A percentile compares a stretch with the other conserved stretches of the same genome.
Evolutionary conservation across 495 filamentous ascomycete species (phyloP).

Genomic region (Talaromyces wortmannii): DNA sequence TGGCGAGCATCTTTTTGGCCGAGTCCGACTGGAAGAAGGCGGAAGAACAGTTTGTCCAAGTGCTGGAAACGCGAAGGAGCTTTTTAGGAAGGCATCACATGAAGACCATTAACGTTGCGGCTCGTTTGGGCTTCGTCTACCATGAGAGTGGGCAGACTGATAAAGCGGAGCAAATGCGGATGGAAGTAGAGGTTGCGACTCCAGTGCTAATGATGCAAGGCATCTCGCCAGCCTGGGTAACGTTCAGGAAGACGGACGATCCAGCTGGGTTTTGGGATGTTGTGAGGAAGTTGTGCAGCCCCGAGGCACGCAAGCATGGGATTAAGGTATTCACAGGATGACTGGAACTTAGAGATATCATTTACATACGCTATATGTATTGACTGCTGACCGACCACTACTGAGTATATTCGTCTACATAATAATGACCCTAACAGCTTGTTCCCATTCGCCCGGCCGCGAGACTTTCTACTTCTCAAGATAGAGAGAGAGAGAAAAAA

Average conservation of each 20-base stretch:
- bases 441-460: no score
- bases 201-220: not conserved
- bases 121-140: not conserved
- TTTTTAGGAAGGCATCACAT: not conserved
- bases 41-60: conserved; percentile 1
- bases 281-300: not conserved
- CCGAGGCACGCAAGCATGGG: not conserved
- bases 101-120: not conserved
- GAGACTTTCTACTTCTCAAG: no score
- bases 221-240: not conserved
- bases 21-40: conserved; percentile 2
- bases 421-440: no score
- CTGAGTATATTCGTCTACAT: no score
- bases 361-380: no score
- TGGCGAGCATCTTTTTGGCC: not conserved
- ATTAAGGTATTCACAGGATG: not conserved
- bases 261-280: not conserved
- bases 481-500: no score
- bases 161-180: not conserved
- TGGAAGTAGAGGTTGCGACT: not conserved
- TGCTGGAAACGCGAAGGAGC: conserved; percentile 11
- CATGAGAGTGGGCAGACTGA: not conserved
- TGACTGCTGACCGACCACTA: no score
- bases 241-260: not conserved
- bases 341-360: not conserved